Percentiles rank a stretch among this genome's conserved stretches.
Evolutionary conservation across 2,329 filamentous ascomycete species (phyloP).

Genomic region (Capronia epimyces): DNA sequence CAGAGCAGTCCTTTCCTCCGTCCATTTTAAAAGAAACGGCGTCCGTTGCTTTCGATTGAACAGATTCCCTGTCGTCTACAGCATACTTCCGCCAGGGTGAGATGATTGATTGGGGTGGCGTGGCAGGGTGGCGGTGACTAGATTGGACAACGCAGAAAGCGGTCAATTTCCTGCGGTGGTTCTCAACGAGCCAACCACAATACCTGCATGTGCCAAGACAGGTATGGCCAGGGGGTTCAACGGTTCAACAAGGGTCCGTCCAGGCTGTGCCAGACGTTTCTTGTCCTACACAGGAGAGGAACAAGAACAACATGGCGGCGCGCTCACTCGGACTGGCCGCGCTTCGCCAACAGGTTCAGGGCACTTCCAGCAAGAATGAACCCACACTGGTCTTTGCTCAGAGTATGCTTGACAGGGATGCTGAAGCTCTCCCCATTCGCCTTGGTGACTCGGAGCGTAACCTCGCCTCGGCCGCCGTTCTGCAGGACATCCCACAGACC

Average conservation of each 20-base stretch:
- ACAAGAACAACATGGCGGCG: too few relatives aligned
- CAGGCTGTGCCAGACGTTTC: background rate
- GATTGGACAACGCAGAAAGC: constrained; percentile 5
- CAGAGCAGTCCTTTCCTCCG: background rate
- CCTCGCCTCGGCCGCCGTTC: constrained; percentile 70
- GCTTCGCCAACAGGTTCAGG: constrained; percentile 73
- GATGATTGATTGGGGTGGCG: background rate
- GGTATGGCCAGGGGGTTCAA: background rate
- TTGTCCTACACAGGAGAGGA: background rate
- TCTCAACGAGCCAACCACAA: constrained; percentile 5
- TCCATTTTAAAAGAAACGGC: background rate
- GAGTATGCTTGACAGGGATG: constrained; percentile 76
- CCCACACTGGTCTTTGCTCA: constrained; percentile 82
- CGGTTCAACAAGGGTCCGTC: background rate
- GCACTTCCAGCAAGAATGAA: constrained; percentile 94
- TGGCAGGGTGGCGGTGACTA: constrained; percentile 5
- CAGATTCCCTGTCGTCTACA: background rate
- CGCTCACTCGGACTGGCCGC: constrained; percentile 15
- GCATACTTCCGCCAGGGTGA: background rate
- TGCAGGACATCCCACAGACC: constrained; percentile 77
- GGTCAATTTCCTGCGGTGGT: constrained; percentile 12
- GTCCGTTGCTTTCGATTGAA: constrained; percentile 2
- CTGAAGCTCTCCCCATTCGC: constrained; percentile 59
- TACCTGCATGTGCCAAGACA: constrained; percentile 4
- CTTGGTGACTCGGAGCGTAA: constrained; percentile 63